Conservation (phyloP, 345 rosid species). For the Salix brachista region DNA sequence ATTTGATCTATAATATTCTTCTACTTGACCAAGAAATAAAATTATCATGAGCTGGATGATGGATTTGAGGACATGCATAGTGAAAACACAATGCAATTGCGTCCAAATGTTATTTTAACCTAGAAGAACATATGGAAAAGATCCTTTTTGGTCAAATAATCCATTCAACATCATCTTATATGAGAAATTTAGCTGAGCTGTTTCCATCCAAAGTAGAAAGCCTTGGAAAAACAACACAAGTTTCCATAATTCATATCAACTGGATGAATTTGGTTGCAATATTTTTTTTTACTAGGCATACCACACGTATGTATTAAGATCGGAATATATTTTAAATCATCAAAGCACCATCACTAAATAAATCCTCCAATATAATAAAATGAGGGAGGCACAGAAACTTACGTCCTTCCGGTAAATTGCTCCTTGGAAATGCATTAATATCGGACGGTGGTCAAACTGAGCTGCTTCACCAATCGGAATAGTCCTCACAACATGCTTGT, state of each 20-base stretch:
- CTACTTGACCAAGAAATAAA: neutral
- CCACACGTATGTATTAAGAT: neutral
- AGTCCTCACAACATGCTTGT: slow-evolving; percentile 73
- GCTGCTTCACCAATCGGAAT: slow-evolving; percentile 46
- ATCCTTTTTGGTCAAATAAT: neutral
- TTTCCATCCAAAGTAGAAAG: neutral
- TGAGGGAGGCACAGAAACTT: slow-evolving; percentile 31
- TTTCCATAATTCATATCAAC: neutral
- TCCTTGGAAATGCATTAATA: slow-evolving; percentile 76
- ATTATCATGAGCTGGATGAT: neutral
- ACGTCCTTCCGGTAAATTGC: slow-evolving; percentile 90
- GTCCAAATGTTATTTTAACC: neutral
- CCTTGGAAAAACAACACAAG: neutral
- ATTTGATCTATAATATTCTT: neutral
- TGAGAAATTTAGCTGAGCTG: neutral
- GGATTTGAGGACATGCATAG: neutral
- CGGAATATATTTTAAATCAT: neutral
- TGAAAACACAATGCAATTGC: neutral
- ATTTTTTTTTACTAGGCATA: neutral
- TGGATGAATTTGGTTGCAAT: neutral
- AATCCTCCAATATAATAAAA: neutral
- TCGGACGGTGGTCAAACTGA: slow-evolving; percentile 61
- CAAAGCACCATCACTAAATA: neutral
- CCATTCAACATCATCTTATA: neutral
- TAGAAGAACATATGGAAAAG: neutral